These are phyloP conservation scores for Crithidia thermophila DNA, from an alignment of 208 protist genomes.

Conservation along the genomic window DNA sequence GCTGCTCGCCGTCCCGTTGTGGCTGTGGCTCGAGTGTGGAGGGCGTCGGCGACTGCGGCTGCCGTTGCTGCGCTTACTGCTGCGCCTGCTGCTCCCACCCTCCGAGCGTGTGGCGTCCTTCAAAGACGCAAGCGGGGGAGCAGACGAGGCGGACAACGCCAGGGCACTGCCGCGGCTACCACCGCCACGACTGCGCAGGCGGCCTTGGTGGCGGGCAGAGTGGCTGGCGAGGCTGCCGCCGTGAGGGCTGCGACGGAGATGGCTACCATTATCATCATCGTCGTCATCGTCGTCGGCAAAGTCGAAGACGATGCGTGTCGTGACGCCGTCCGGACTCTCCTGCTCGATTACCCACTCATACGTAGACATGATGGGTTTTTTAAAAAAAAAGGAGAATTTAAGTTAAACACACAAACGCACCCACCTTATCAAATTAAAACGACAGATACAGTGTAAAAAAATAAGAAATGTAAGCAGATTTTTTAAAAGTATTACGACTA, in stretches of 20 bases:
- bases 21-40: too few species aligned
- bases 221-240: too few species aligned
- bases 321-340: slow-evolving; percentile 35
- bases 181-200: too few species aligned
- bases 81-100: slow-evolving; percentile 46
- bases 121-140: too few species aligned
- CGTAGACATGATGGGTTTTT: slow-evolving; percentile 19
- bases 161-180: too few species aligned
- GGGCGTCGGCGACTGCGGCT: slow-evolving; percentile 5
- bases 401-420: background rate
- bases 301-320: slow-evolving; percentile 41
- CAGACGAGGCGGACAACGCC: background rate
- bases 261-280: background rate
- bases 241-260: too few species aligned
- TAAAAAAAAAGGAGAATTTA: slow-evolving; percentile 12
- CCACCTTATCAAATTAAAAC: too few species aligned
- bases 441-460: too few species aligned
- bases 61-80: slow-evolving; percentile 40
- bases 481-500: too few species aligned
- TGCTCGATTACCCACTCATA: slow-evolving; percentile 55
- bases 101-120: slow-evolving; percentile 29
- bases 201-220: too few species aligned
- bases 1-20: slow-evolving; percentile 17
- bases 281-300: slow-evolving; percentile 15
- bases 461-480: too few species aligned